Evolutionary conservation across 2,329 filamentous ascomycete genomes (phyloP).

Genomic region (Pseudocercospora crystallina): DNA sequence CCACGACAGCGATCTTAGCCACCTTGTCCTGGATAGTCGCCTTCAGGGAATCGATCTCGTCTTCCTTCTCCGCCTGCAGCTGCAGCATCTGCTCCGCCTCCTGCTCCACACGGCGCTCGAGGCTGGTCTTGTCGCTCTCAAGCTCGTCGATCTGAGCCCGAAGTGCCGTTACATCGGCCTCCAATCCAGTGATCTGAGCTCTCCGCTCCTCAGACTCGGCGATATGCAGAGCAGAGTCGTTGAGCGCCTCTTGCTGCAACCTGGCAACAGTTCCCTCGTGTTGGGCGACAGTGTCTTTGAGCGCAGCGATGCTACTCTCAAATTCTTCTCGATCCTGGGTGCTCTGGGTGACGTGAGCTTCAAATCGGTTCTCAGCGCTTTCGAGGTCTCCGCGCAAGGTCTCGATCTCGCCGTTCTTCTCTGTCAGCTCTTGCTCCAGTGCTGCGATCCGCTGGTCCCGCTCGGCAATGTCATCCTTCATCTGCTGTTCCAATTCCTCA

Average conservation of each 20-base stretch:
- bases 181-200: constrained; percentile 34
- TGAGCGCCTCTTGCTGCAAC: constrained; percentile 27
- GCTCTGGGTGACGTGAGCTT: constrained; percentile 17
- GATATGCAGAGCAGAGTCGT: constrained; percentile 29
- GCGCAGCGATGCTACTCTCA: constrained; percentile 26
- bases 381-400: constrained; percentile 28
- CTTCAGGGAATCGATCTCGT: constrained; percentile 34
- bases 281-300: constrained; percentile 26
- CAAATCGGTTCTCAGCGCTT: constrained; percentile 22
- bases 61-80: constrained; percentile 33
- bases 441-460: constrained; percentile 33
- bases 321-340: constrained; percentile 27
- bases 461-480: constrained; percentile 28
- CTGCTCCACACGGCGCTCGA: constrained; percentile 37
- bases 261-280: constrained; percentile 28
- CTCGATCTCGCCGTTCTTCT: constrained; percentile 29
- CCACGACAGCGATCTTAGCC: constrained; percentile 33
- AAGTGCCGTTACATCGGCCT: constrained; percentile 25
- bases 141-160: constrained; percentile 26
- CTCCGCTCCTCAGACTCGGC: constrained; percentile 36
- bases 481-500: constrained; percentile 31
- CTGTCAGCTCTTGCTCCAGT: constrained; percentile 28
- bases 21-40: constrained; percentile 35
- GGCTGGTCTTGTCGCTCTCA: constrained; percentile 28
- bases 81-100: constrained; percentile 38